A percentile compares a stretch with the other conserved stretches of the same genome.
Conservation (phyloP, 305 asterid species). For the Rubia tinctorum region DNA sequence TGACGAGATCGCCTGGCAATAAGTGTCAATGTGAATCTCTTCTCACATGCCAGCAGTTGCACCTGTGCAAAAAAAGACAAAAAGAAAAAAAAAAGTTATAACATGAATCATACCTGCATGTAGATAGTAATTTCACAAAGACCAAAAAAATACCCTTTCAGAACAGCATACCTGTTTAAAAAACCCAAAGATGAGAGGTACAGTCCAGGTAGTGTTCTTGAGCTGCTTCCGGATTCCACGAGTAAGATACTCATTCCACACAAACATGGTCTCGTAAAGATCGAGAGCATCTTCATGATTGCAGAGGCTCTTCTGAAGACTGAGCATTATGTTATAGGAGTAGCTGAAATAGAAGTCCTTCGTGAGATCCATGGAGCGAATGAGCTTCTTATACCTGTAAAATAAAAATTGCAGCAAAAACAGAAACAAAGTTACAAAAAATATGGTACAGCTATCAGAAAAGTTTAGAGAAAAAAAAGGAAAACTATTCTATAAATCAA, state of each 20-base stretch:
- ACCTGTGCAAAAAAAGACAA: constrained; percentile 39
- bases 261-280: constrained; percentile 88
- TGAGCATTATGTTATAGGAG: constrained; percentile 82
- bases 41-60: constrained; percentile 53
- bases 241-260: constrained; percentile 93
- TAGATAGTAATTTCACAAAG: neutral
- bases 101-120: neutral
- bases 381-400: constrained; percentile 94
- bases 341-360: constrained; percentile 98
- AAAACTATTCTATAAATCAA: constrained; percentile 3
- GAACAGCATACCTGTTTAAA: constrained; percentile 66
- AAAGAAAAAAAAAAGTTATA: neutral
- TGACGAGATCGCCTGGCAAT: constrained; percentile 96
- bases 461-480: constrained; percentile 3
- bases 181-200: constrained; percentile 85
- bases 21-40: constrained; percentile 60
- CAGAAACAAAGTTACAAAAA: constrained; percentile 36
- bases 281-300: constrained; percentile 49
- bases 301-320: constrained; percentile 84
- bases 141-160: neutral
- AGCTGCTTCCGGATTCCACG: constrained; percentile 79
- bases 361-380: constrained; percentile 85
- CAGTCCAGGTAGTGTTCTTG: constrained; percentile 78
- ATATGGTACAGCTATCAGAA: constrained; percentile 17
- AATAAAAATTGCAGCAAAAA: constrained; percentile 36